Conservation (phyloP, 1,284 basidiomycete genomes). For the Phellinidium pouzarii region DNA sequence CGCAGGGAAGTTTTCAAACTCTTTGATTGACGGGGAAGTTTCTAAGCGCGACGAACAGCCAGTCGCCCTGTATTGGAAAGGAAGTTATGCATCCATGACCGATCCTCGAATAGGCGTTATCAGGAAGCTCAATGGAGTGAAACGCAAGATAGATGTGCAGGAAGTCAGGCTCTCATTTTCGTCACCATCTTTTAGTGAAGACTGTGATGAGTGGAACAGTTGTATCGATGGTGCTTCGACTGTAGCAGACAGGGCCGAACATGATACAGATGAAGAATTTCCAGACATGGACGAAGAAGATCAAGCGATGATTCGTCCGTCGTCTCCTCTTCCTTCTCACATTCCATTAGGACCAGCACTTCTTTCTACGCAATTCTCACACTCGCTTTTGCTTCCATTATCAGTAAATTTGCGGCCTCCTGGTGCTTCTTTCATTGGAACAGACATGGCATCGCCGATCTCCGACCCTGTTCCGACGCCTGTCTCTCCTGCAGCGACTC, state of each 20-base stretch:
- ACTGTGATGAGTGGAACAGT: slow-evolving; percentile 25
- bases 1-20: slow-evolving; percentile 67
- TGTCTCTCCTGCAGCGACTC: slow-evolving; percentile 63
- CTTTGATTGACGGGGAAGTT: slow-evolving; percentile 47
- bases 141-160: slow-evolving; percentile 41
- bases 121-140: slow-evolving; percentile 55
- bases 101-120: slow-evolving; percentile 63
- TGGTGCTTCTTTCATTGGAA: slow-evolving; percentile 39
- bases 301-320: slow-evolving; percentile 37
- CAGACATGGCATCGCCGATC: slow-evolving; percentile 34
- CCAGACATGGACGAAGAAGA: slow-evolving; percentile 25
- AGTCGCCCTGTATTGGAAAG: slow-evolving; percentile 18
- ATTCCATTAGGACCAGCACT: slow-evolving; percentile 61
- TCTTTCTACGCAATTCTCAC: slow-evolving; percentile 58
- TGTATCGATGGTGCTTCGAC: slow-evolving; percentile 25
- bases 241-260: slow-evolving; percentile 27
- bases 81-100: slow-evolving; percentile 38
- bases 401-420: slow-evolving; percentile 52
- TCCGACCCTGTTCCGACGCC: slow-evolving; percentile 63
- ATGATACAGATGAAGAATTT: slow-evolving; percentile 32
- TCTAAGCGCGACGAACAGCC: slow-evolving; percentile 22
- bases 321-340: slow-evolving; percentile 62
- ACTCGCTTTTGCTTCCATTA: slow-evolving; percentile 49
- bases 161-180: slow-evolving; percentile 23
- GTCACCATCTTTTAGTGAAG: slow-evolving; percentile 27